phyloP scores from a whole-genome alignment of 225 moss, liverwort and hornwort genomes.

The Polytrichum commune region DNA sequence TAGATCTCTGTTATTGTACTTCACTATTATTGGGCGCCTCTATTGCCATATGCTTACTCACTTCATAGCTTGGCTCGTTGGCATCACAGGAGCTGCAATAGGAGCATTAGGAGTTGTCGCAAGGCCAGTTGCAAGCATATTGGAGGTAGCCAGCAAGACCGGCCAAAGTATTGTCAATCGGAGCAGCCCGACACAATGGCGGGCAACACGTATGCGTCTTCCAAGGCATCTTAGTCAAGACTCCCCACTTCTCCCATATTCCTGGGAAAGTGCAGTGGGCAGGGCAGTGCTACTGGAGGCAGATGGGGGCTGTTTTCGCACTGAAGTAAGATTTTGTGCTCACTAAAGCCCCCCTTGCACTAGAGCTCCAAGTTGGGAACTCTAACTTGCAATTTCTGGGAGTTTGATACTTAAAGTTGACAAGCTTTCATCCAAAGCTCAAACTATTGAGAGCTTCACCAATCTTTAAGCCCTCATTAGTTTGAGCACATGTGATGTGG shows the following conservation, averaged over 20 bases:
- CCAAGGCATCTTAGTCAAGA: slow-evolving; percentile 83
- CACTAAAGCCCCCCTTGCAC: background rate
- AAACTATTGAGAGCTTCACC: no score
- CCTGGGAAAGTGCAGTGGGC: slow-evolving; percentile 95
- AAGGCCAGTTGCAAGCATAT: slow-evolving; percentile 86
- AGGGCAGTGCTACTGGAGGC: slow-evolving; percentile 88
- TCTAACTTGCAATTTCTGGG: no score
- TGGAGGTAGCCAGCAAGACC: slow-evolving; percentile 95
- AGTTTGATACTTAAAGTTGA: no score
- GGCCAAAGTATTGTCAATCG: slow-evolving; percentile 91
- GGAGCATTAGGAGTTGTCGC: slow-evolving; percentile 94
- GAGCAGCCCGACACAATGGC: slow-evolving; percentile 85
- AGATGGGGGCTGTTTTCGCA: slow-evolving; percentile 75
- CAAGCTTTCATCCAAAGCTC: no score
- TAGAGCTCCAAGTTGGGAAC: no score
- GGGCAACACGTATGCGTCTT: slow-evolving; percentile 72
- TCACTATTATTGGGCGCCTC: no score
- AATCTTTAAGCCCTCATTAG: no score
- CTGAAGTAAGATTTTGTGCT: slow-evolving; percentile 50
- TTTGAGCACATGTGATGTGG: no score
- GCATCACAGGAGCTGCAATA: slow-evolving; percentile 66
- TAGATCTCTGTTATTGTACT: no score
- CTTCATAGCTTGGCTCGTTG: background rate
- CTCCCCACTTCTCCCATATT: slow-evolving; percentile 82
- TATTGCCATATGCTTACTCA: no score